Evolutionary conservation across 768 basidiomycete species (phyloP).

Genomic region (Kwoniella botswanensis): DNA sequence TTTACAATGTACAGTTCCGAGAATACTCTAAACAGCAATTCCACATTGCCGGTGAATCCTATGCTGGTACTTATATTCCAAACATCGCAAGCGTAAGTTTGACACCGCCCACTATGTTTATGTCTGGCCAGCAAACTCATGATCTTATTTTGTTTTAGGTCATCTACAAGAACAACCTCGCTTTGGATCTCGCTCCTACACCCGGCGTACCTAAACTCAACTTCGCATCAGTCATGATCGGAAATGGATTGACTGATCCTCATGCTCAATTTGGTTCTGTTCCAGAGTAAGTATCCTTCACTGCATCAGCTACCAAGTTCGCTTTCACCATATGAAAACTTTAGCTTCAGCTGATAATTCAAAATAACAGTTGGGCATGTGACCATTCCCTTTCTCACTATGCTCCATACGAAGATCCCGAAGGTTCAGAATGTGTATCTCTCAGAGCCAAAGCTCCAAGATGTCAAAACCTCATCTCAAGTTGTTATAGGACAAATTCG

Average conservation of each 20-base stretch:
- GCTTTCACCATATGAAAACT: no score
- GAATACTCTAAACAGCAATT: slow-evolving; percentile 54
- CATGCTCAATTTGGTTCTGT: slow-evolving; percentile 77
- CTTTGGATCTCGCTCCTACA: slow-evolving; percentile 49
- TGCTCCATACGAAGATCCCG: slow-evolving; percentile 62
- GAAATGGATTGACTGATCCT: slow-evolving; percentile 82
- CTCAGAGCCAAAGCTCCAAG: slow-evolving; percentile 71
- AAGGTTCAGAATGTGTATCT: slow-evolving; percentile 70
- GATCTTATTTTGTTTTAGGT: slow-evolving; percentile 45
- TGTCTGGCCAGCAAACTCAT: background rate
- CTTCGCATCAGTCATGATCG: slow-evolving; percentile 80
- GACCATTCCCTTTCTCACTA: slow-evolving; percentile 59
- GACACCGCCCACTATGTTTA: background rate
- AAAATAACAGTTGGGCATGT: slow-evolving; percentile 44
- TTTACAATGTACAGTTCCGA: slow-evolving; percentile 64
- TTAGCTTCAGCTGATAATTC: no score
- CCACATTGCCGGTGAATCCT: slow-evolving; percentile 60
- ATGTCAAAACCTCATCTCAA: slow-evolving; percentile 74
- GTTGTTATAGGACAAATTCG: slow-evolving; percentile 62
- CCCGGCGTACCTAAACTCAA: slow-evolving; percentile 73
- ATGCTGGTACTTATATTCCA: slow-evolving; percentile 78
- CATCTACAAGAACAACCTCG: slow-evolving; percentile 75
- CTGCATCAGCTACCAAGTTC: background rate
- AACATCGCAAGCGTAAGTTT: slow-evolving; percentile 71
- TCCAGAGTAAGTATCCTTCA: slow-evolving; percentile 63